These are phyloP conservation scores for Acanthochlamys bracteata DNA, from an alignment of 106 monocot species.

Conservation along the genomic window DNA sequence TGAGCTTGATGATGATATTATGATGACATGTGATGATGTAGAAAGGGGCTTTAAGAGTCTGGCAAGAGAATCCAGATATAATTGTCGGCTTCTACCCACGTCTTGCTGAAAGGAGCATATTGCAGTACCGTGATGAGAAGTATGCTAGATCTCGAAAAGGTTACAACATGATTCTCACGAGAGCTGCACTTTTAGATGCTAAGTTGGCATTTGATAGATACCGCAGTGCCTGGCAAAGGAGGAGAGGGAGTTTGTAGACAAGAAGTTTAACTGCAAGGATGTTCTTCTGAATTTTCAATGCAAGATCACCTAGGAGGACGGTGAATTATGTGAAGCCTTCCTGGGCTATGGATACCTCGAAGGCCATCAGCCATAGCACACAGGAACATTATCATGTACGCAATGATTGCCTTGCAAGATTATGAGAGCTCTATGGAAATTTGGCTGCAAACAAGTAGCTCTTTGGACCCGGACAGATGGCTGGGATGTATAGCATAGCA, in stretches of 20 bases:
- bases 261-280: conserved; percentile 72
- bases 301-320: conserved; percentile 26
- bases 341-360: conserved; percentile 76
- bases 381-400: conserved; percentile 55
- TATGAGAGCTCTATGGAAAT: conserved; percentile 56
- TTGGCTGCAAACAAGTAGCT: conserved; percentile 32
- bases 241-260: conserved; percentile 56
- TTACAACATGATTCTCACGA: conserved; percentile 79
- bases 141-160: conserved; percentile 42
- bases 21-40: conserved; percentile 84
- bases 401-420: conserved; percentile 54
- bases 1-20: conserved; percentile 79
- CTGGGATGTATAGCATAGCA: conserved; percentile 56
- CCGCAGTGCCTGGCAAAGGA: conserved; percentile 42
- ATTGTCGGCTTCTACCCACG: conserved; percentile 85
- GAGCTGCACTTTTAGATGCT: conserved; percentile 74
- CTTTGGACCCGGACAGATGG: conserved; percentile 68
- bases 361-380: conserved; percentile 56
- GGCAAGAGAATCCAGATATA: conserved; percentile 62
- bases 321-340: conserved; percentile 83
- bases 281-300: conserved; percentile 72
- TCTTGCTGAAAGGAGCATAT: conserved; percentile 50
- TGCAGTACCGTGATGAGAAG: conserved; percentile 54
- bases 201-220: conserved; percentile 63
- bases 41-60: conserved; percentile 88